These are phyloP conservation scores for Camillea tinctor DNA, from an alignment of 2,329 filamentous ascomycete species.

Conservation along the genomic window DNA sequence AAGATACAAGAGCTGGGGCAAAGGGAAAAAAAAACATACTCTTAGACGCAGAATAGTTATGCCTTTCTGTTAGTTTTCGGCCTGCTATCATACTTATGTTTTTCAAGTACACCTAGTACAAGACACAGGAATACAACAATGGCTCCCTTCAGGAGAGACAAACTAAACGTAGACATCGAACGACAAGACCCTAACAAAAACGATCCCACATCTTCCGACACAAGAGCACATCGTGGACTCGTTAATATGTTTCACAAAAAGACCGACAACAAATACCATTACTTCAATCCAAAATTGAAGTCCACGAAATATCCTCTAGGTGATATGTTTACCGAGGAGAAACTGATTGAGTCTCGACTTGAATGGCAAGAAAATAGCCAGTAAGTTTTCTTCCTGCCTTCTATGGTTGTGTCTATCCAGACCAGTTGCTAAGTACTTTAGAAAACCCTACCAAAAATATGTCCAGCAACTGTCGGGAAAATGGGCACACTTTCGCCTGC, in stretches of 20 bases:
- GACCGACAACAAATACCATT: not conserved
- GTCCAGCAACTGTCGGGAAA: not conserved
- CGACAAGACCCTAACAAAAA: not conserved
- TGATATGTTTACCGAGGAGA: not conserved
- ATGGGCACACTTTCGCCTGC: slow-evolving; percentile 15
- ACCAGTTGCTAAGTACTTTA: not conserved
- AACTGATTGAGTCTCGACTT: not conserved
- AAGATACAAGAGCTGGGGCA: too few species aligned
- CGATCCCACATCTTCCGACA: not conserved
- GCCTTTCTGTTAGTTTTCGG: too few species aligned
- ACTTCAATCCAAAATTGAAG: not conserved
- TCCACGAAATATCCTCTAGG: not conserved
- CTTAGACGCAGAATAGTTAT: too few species aligned
- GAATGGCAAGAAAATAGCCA: not conserved
- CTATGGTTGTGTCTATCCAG: not conserved
- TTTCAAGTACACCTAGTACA: too few species aligned
- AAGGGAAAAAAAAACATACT: too few species aligned
- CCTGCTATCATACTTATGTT: too few species aligned
- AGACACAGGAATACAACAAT: too few species aligned
- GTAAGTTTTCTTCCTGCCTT: not conserved
- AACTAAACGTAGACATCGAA: not conserved
- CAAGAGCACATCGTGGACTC: not conserved
- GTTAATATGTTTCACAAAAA: not conserved
- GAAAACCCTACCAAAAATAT: not conserved
- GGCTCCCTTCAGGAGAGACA: too few species aligned